phyloP scores from a whole-genome alignment of 495 filamentous ascomycete genomes.

The Cladorrhinum samala region DNA sequence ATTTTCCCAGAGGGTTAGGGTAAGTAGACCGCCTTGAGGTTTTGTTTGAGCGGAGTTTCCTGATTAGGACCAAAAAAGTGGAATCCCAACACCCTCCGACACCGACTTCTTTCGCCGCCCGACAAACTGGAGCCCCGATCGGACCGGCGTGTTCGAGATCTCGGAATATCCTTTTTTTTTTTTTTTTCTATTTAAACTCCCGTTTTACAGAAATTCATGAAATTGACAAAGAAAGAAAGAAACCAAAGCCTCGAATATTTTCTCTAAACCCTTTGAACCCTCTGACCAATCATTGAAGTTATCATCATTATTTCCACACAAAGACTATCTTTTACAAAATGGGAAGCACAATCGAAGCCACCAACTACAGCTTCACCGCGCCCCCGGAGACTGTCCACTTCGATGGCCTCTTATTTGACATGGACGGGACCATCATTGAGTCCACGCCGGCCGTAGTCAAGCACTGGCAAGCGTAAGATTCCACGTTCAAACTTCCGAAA shows the following conservation, averaged over 20 bases:
- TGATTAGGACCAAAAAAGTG: background rate
- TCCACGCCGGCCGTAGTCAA: slow-evolving; percentile 80
- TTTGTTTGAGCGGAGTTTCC: slow-evolving; percentile 3
- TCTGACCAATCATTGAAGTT: too few species aligned
- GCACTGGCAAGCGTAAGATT: slow-evolving; percentile 74
- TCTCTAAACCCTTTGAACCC: too few species aligned
- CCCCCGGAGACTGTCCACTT: slow-evolving; percentile 57
- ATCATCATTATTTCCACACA: too few species aligned
- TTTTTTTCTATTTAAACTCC: too few species aligned
- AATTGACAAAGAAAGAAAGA: too few species aligned
- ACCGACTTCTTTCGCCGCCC: background rate
- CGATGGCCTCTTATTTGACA: slow-evolving; percentile 81
- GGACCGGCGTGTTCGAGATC: background rate
- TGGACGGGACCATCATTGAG: slow-evolving; percentile 83
- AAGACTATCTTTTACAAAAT: too few species aligned
- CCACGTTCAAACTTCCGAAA: background rate
- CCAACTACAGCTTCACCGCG: slow-evolving; percentile 43
- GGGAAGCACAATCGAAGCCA: slow-evolving; percentile 16
- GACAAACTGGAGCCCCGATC: too few species aligned
- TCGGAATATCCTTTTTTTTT: too few species aligned
- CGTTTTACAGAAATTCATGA: too few species aligned
- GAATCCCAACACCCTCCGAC: background rate
- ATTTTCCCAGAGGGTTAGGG: slow-evolving; percentile 2
- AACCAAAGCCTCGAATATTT: too few species aligned
- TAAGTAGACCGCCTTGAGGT: background rate